Base-by-base conservation (phyloP, 768 basidiomycete genomes). In the Lactarius psammicola region DNA sequence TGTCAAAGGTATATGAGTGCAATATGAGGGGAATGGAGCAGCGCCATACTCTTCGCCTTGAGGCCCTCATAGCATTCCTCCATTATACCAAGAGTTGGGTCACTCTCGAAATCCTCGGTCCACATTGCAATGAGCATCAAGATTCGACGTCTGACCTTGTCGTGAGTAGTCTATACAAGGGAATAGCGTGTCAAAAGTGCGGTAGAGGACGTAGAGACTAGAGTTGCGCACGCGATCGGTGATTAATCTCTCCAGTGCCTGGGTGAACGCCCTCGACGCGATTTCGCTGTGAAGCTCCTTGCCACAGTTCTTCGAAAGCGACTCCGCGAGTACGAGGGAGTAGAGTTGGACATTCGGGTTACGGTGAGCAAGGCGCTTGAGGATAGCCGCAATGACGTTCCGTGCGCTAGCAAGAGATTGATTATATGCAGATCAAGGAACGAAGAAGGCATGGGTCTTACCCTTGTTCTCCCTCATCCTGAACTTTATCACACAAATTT, bases 291-390 rank as follows among this genome's bases (percentile, higher is more conserved):
- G 87, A 13, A 98, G 78, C 30, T 85, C 82, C 68, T 89, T 81
- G 2, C 86, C 86, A 70, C 93, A 93, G 77, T 99, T 99, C 84
- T 95, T 96, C 42, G 89, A 87, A 13, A 99, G 82, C 0, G 95
- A 85, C 73, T 98, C 96, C 2, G 89, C 84, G 20, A 98, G 82
- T 1, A 92, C 86, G 5, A 99, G 85, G 6, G 96, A 85, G 73
- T 95, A 98, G 1, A 98, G 84, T 77, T 99, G 97, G 2, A 99
- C 97, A 71, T 96, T 99, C 2, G 97, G 90, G 75, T 92, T 97
- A 23, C 97, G 86, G 77, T 99, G 97, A 11, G 90, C 83, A 2
- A 99, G 82, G 5, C 97, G 92, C 76, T 95, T 98, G 72, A 95
- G 82, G 36, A 97, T 73, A 0, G 96, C 84, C 15, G 88, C 87